Evolutionary conservation across 1,284 basidiomycete species (phyloP), one percentile per base, ranked within the genome.

Genomic region (Takashimella tepidaria): DNA sequence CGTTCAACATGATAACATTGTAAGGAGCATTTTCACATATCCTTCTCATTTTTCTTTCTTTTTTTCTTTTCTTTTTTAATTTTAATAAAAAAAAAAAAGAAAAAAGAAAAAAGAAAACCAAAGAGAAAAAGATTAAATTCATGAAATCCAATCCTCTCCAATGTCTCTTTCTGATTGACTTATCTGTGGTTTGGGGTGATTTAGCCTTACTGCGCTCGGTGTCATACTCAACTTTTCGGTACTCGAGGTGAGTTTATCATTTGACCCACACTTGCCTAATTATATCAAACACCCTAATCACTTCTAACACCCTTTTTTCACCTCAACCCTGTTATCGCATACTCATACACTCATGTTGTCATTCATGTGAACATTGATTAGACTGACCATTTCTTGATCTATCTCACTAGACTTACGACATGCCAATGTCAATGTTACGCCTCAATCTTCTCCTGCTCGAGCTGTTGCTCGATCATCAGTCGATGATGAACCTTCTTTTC

Each of bases 341-440:
- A n/a, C n/a, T n/a, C n/a, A n/a, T n/a, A n/a, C n/a, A n/a, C n/a
- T n/a, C n/a, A n/a, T n/a, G n/a, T n/a, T n/a, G n/a, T n/a, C n/a
- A n/a, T n/a, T n/a, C n/a, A n/a, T n/a, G n/a, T n/a, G n/a, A n/a
- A n/a, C n/a, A n/a, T n/a, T n/a, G n/a, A n/a, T n/a, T n/a, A n/a
- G n/a, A n/a, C n/a, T n/a, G n/a, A n/a, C n/a, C n/a, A n/a, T n/a
- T n/a, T n/a, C n/a, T n/a, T n/a, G n/a, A n/a, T n/a, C n/a, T n/a
- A n/a, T n/a, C n/a, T n/a, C n/a, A n/a, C n/a, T n/a, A 72, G 74
- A 74, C 53, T 67, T 76, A 3, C 65, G 73, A 4, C 65, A 69
- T 23, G 68, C 61, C 11, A 67, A 67, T 50, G 40, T 40, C 41
- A 42, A 51, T 37, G 31, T 37, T 11, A 53, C 56, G 13, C 53